Evolutionary conservation across 2,329 filamentous ascomycete genomes (phyloP).

Genomic region (Pseudogymnoascus sp.): DNA sequence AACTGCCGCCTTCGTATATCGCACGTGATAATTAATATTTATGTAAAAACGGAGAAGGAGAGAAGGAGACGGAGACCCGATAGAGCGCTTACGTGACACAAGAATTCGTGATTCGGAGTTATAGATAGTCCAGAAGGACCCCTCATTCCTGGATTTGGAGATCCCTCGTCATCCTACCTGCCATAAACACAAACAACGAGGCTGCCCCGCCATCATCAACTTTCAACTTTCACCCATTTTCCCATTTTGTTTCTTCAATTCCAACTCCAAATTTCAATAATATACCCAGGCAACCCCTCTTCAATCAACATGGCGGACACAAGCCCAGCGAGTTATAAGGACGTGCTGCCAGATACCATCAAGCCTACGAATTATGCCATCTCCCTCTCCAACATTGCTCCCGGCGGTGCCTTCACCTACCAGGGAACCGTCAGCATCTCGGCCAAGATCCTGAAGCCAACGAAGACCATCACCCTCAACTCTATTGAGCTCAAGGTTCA

Average conservation of each 20-base stretch:
- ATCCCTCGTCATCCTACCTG: background rate
- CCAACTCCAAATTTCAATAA: background rate
- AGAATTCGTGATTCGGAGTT: background rate
- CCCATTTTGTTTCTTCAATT: slow-evolving; percentile 1
- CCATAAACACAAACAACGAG: background rate
- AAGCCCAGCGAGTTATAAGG: slow-evolving; percentile 40
- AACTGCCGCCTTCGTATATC: background rate
- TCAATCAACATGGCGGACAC: background rate
- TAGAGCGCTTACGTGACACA: background rate
- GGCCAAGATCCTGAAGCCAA: slow-evolving; percentile 61
- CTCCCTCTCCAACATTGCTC: slow-evolving; percentile 71
- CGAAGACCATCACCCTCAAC: slow-evolving; percentile 77
- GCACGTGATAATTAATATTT: background rate
- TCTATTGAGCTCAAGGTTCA: slow-evolving; percentile 74
- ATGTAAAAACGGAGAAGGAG: background rate
- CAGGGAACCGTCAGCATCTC: slow-evolving; percentile 79
- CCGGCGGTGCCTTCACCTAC: slow-evolving; percentile 64
- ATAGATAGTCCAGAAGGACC: slow-evolving; percentile 6
- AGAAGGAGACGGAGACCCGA: background rate
- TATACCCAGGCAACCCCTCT: background rate
- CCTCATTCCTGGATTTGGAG: background rate
- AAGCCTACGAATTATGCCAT: slow-evolving; percentile 83
- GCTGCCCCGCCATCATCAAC: background rate
- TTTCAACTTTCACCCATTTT: background rate
- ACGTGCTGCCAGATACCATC: slow-evolving; percentile 56